These are phyloP conservation scores for Oenanthe javanica DNA, from an alignment of 140 eudicot species.

Conservation along the genomic window DNA sequence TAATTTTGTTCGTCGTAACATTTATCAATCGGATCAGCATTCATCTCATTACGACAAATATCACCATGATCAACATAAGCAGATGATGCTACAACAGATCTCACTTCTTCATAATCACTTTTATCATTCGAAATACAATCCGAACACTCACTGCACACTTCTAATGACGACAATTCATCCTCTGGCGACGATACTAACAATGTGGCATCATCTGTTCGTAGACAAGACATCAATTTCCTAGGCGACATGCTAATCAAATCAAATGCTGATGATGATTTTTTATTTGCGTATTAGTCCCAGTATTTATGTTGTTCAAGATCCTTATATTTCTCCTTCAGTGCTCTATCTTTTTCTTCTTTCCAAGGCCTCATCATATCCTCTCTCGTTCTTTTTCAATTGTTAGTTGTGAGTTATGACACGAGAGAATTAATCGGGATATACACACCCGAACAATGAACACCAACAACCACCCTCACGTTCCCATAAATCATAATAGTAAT, in stretches of 20 bases:
- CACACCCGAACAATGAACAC: not conserved
- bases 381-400: not conserved
- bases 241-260: not conserved
- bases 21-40: not conserved
- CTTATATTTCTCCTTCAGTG: not conserved
- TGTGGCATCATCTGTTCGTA: not conserved
- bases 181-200: not conserved
- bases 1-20: not conserved
- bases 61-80: not conserved
- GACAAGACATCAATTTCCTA: not conserved
- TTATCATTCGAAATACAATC: not conserved
- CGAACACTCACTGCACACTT: not conserved
- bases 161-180: not conserved
- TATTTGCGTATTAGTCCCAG: not conserved
- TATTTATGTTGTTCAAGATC: not conserved
- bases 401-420: not conserved
- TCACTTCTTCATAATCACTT: not conserved
- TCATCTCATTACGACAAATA: not conserved
- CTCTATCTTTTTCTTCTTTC: not conserved
- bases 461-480: not conserved
- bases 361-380: not conserved
- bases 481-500: too few species aligned
- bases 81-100: not conserved
- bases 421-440: not conserved
- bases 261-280: not conserved